These are phyloP conservation scores for Staphylotrichum tortipilum DNA, from an alignment of 495 filamentous ascomycete genomes.

Conservation along the genomic window DNA sequence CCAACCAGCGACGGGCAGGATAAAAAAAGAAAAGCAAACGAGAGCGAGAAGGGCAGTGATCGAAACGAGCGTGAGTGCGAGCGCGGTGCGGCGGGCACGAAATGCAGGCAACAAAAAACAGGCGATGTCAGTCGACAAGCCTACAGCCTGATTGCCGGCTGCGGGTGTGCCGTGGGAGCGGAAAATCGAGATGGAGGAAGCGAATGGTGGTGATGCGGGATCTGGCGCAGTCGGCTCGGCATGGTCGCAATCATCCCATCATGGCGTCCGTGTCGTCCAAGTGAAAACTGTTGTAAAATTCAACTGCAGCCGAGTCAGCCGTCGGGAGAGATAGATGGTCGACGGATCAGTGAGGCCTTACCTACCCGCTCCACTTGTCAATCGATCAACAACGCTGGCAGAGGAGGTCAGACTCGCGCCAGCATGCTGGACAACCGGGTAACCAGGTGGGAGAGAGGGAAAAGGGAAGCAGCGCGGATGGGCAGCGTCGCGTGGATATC, in stretches of 20 bases:
- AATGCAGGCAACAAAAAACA: too few species aligned
- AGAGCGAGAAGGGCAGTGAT: not conserved
- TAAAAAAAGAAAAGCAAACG: not conserved
- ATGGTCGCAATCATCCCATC: slow-evolving; percentile 21
- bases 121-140: too few species aligned
- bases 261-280: slow-evolving; percentile 5
- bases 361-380: slow-evolving; percentile 7
- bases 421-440: slow-evolving; percentile 1
- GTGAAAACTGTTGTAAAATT: slow-evolving; percentile 5
- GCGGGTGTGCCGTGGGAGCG: slow-evolving; percentile 12
- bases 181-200: too few species aligned
- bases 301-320: not conserved
- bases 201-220: slow-evolving; percentile 8
- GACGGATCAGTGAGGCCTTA: too few species aligned
- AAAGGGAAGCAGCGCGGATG: slow-evolving; percentile 3
- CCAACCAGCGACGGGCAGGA: not conserved
- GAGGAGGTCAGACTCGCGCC: slow-evolving; percentile 9
- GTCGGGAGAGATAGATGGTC: too few species aligned
- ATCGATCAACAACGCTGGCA: too few species aligned
- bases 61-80: too few species aligned
- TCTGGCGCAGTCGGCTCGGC: slow-evolving; percentile 22
- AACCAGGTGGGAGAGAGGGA: not conserved
- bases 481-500: slow-evolving; percentile 11
- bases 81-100: slow-evolving; percentile 8
- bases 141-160: slow-evolving; percentile 21